phyloP scores from a whole-genome alignment of 805 yeast species.

The Candida ficus region DNA sequence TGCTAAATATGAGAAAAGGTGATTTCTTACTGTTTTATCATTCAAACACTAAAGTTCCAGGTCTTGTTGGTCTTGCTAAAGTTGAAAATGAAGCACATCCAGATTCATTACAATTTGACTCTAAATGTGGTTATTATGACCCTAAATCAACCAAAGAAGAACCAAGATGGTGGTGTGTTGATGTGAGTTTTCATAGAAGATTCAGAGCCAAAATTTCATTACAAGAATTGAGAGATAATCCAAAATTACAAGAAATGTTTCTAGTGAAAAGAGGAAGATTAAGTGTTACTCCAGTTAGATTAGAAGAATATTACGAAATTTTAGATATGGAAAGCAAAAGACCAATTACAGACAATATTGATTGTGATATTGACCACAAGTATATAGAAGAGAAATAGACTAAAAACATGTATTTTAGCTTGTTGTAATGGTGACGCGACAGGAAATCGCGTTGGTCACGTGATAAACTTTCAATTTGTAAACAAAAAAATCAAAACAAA shows the following conservation, averaged over 20 bases:
- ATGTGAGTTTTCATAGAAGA: slow-evolving; percentile 38
- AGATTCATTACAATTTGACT: slow-evolving; percentile 37
- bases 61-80: slow-evolving; percentile 45
- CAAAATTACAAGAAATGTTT: slow-evolving; percentile 34
- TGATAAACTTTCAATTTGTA: slow-evolving; percentile 1
- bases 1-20: slow-evolving; percentile 41
- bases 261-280: slow-evolving; percentile 44
- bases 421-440: not conserved
- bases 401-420: not conserved
- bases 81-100: slow-evolving; percentile 33
- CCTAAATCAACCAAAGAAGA: slow-evolving; percentile 34
- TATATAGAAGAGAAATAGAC: slow-evolving; percentile 9
- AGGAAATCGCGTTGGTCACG: slow-evolving; percentile 6
- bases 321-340: slow-evolving; percentile 31
- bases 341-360: slow-evolving; percentile 26
- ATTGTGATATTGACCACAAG: slow-evolving; percentile 26
- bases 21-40: slow-evolving; percentile 50
- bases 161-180: slow-evolving; percentile 57
- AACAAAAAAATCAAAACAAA: slow-evolving; percentile 8
- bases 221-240: slow-evolving; percentile 32
- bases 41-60: slow-evolving; percentile 50
- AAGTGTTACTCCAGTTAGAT: slow-evolving; percentile 46
- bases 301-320: slow-evolving; percentile 36
- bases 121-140: slow-evolving; percentile 42
- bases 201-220: slow-evolving; percentile 38